phyloP scores from a whole-genome alignment of 2,329 filamentous ascomycete genomes.

The Lomentospora prolificans region DNA sequence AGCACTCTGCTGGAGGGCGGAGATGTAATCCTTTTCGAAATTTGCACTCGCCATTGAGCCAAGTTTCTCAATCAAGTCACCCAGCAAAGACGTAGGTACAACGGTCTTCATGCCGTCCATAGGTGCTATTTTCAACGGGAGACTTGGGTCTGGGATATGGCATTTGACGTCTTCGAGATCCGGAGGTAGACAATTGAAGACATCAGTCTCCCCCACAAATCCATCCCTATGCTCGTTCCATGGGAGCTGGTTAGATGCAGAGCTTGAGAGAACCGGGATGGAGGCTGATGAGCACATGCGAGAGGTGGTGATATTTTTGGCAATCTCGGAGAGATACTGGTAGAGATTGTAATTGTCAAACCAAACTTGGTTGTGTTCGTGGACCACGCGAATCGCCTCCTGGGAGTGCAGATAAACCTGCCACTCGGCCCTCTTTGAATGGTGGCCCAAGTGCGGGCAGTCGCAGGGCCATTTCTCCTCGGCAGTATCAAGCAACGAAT shows the following conservation, averaged over 20 bases:
- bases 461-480: conserved; percentile 4
- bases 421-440: background rate
- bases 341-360: conserved; percentile 17
- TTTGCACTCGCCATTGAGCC: background rate
- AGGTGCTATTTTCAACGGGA: no score
- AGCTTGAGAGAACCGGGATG: no score
- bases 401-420: background rate
- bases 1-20: background rate
- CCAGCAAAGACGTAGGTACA: no score
- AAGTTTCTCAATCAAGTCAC: background rate
- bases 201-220: background rate
- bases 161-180: background rate
- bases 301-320: background rate
- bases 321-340: conserved; percentile 13
- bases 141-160: no score
- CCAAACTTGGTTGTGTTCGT: conserved; percentile 11
- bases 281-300: background rate
- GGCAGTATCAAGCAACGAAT: background rate
- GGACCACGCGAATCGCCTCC: background rate
- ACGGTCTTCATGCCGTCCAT: no score
- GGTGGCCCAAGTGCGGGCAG: background rate
- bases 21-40: conserved; percentile 6
- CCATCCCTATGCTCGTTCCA: background rate
- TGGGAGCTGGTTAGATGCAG: background rate
- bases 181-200: background rate